Percentiles rank a stretch among this genome's conserved stretches.
Evolutionary conservation across 1,284 basidiomycete genomes (phyloP).

Genomic region (Marasmius sp.): DNA sequence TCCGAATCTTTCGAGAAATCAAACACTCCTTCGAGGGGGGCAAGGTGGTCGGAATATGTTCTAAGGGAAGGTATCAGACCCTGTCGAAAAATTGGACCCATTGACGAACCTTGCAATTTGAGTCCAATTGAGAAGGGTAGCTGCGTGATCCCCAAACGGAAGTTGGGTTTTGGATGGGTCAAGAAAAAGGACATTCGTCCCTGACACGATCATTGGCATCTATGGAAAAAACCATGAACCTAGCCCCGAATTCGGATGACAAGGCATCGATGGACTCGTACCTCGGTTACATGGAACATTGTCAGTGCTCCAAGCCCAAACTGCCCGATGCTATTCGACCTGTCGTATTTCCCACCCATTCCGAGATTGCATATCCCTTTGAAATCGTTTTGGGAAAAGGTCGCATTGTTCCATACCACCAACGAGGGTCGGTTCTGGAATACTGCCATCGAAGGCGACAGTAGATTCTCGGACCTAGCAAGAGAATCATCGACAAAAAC

Average conservation of each 20-base stretch:
- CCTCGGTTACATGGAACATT: slow-evolving; percentile 51
- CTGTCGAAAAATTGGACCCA: not conserved
- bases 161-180: slow-evolving; percentile 42
- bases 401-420: slow-evolving; percentile 42
- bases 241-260: not conserved
- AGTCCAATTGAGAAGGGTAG: slow-evolving; percentile 26
- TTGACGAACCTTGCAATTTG: slow-evolving; percentile 29
- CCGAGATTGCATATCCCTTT: slow-evolving; percentile 43
- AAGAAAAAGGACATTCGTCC: slow-evolving; percentile 38
- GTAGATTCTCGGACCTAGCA: slow-evolving; percentile 16
- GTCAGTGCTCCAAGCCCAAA: slow-evolving; percentile 51
- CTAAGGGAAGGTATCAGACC: slow-evolving; percentile 23
- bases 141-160: slow-evolving; percentile 26
- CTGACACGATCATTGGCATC: slow-evolving; percentile 46
- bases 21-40: slow-evolving; percentile 35
- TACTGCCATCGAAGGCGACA: slow-evolving; percentile 30
- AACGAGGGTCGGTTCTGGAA: slow-evolving; percentile 36
- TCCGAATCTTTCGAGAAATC: slow-evolving; percentile 30
- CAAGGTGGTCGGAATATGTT: slow-evolving; percentile 41
- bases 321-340: slow-evolving; percentile 41
- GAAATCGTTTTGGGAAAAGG: slow-evolving; percentile 42
- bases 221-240: slow-evolving; percentile 14
- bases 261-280: slow-evolving; percentile 17
- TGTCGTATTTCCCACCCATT: slow-evolving; percentile 40
- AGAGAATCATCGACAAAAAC: slow-evolving; percentile 34